phyloP scores from a whole-genome alignment of 1,139 yeast genomes.

The Sporopachydermia cereana region DNA sequence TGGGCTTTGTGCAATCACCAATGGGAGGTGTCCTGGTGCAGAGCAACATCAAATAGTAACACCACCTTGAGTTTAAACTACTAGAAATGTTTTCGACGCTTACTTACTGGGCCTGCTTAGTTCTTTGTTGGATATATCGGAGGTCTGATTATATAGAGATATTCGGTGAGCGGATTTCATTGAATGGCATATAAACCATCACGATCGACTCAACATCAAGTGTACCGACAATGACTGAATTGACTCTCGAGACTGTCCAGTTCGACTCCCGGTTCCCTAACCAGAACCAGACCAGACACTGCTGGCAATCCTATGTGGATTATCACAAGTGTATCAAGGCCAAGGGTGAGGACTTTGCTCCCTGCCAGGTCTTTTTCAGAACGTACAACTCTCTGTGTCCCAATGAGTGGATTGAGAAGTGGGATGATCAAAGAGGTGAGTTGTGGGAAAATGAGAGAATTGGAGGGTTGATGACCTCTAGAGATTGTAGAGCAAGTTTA shows the following conservation, averaged over 20 bases:
- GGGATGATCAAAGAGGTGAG: conserved; percentile 89
- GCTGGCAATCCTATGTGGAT: conserved; percentile 96
- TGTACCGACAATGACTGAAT: conserved; percentile 23
- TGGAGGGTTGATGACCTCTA: background rate
- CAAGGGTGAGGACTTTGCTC: conserved; percentile 97
- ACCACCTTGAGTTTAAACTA: too few relatives aligned
- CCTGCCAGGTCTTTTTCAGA: conserved; percentile 89
- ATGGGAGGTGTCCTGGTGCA: background rate
- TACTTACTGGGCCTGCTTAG: too few relatives aligned
- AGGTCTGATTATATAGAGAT: too few relatives aligned
- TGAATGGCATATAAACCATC: too few relatives aligned
- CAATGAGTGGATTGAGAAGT: conserved; percentile 79
- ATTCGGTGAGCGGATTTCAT: too few relatives aligned
- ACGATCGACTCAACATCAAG: too few relatives aligned
- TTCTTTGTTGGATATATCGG: too few relatives aligned
- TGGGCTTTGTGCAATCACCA: background rate
- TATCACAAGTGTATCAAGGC: conserved; percentile 94
- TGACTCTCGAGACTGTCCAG: conserved; percentile 64
- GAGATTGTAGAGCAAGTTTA: background rate
- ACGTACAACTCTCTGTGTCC: conserved; percentile 92
- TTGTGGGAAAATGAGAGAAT: conserved; percentile 15
- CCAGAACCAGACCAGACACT: conserved; percentile 95
- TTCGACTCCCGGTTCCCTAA: conserved; percentile 93
- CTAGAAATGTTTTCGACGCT: too few relatives aligned
- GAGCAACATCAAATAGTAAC: background rate